Evolutionary conservation across 768 basidiomycete genomes (phyloP), one percentile per base, ranked within the genome.

Genomic region (Gymnopilus junonius): DNA sequence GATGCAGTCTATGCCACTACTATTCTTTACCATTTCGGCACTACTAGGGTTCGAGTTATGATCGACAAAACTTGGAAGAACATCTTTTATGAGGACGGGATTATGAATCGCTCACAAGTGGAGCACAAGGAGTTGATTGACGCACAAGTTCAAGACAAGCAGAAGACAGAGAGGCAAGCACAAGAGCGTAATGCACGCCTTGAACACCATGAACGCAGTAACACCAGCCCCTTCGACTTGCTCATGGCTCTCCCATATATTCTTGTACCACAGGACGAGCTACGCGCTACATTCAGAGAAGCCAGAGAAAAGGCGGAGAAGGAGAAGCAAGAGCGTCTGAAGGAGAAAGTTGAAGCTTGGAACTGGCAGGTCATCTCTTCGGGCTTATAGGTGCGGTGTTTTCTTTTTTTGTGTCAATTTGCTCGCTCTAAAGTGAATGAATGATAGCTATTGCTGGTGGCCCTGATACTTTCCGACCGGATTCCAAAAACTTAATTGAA

Each of bases 371-470:
- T 27, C 25, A 27, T 25, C 6, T 4, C 45, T 46, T 46, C 45
- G 92, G 92, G 8, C 78, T 94, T 21, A 90, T 94, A 63, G 94
- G 94, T 94, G 40, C 17, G 85, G 74, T 27, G 32, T 34, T n/a
- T 14, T 39, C 39, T 29, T 17, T 61, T 50, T 20, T 23, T 34
- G 5, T 11, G 11, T 12, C 15, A 1, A n/a, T 54, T 32, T 43
- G 20, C 64, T 31, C 20, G 42, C 8, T 1, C 12, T 25, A n/a
- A n/a, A n/a, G n/a, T n/a, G n/a, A 6, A 10, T 51, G 1, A 12
- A 4, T 23, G 6, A 29, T 2, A 95, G 94, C 93, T 2, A 92
- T 94, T 56, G 94, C 94, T 8, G 94, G 95, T 8, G 94, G 94
- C 0, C 82, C 87, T 7, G 90, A 95, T 20, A 77, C 90, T 10